phyloP scores from a whole-genome alignment of 108 stramenopile species.

The Skeletonema menzelii region DNA sequence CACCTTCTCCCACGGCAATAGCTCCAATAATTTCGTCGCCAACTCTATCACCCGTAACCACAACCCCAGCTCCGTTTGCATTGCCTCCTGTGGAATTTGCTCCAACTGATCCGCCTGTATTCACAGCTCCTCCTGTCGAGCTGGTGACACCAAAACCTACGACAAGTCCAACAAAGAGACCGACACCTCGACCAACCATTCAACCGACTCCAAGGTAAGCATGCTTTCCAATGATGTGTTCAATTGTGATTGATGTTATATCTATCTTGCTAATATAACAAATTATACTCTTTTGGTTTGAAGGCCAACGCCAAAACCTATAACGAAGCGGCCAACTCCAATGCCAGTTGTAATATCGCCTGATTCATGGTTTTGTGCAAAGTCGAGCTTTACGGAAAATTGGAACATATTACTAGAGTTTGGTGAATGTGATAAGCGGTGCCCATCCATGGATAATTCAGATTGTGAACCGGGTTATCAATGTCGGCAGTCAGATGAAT shows the following conservation, averaged over 20 bases:
- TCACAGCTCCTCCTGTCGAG: not conserved
- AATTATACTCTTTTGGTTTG: not conserved
- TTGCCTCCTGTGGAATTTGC: not conserved
- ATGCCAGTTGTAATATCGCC: slow-evolving; percentile 5
- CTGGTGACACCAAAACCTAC: not conserved
- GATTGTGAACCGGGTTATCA: slow-evolving; percentile 38
- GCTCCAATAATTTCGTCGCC: slow-evolving; percentile 9
- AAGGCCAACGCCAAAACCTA: slow-evolving; percentile 2
- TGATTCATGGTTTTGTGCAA: slow-evolving; percentile 31
- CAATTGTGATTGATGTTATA: not conserved
- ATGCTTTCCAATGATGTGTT: not conserved
- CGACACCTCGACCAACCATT: not conserved
- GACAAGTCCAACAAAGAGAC: not conserved
- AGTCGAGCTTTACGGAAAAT: slow-evolving; percentile 25
- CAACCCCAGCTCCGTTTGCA: slow-evolving; percentile 7
- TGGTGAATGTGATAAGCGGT: slow-evolving; percentile 20
- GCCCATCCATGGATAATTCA: slow-evolving; percentile 24
- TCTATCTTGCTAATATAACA: not conserved
- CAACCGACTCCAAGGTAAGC: slow-evolving; percentile 4
- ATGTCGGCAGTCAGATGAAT: slow-evolving; percentile 23
- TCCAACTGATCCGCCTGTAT: slow-evolving; percentile 4
- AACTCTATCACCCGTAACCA: not conserved
- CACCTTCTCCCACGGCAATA: not conserved
- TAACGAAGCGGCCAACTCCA: slow-evolving; percentile 16
- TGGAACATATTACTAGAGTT: slow-evolving; percentile 49